Base-by-base conservation (phyloP, 2,329 filamentous ascomycete genomes). In the Hypoxylon sp. region DNA sequence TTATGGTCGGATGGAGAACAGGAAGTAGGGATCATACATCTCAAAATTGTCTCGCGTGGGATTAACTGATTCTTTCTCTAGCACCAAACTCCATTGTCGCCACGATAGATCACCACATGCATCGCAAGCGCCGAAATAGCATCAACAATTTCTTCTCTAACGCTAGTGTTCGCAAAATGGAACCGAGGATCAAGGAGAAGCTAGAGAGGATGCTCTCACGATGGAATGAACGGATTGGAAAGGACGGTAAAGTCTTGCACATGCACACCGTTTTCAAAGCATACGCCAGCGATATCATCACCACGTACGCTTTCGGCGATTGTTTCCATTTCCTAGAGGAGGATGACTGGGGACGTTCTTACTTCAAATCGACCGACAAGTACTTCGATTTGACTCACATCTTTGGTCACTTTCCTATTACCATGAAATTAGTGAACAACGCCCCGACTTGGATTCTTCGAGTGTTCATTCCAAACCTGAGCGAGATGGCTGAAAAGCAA, bases 131-230 rank as follows among this genome's bases (percentile, higher is more conserved):
- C 2, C 80, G 83, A 13, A 76, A 68, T 3, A 75, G 80, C 1
- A 65, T 85, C 52, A 82, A 78, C 60, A 77, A 75, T 0, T 84
- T 82, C 74, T 86, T 85, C 69, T 83, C 82, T 1, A 78, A 76
- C 37, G 74, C 75, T 10, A 78, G 79, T 6, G 77, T 84, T 19
- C 65, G 72, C 5, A 71, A 71, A 1, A 72, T 83, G 2, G 76
- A 80, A 70, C 80, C 69, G 67, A 78, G 78, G 51, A 79, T 85
- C 11, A 68, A 77, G 6, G 67, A 74, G 1, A 79, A 73, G 21
- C 64, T 78, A 1, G 69, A 77, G 10, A 75, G 75, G 57, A 67
- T 81, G 13, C 42, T 57, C 21, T 35, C 39, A 57, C 54, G 53
- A 31, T 56, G 54, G 54, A 47, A 32, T 15, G 42, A 57, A 35